phyloP scores from a whole-genome alignment of 2,329 filamentous ascomycete genomes.

The Alternaria dauci region DNA sequence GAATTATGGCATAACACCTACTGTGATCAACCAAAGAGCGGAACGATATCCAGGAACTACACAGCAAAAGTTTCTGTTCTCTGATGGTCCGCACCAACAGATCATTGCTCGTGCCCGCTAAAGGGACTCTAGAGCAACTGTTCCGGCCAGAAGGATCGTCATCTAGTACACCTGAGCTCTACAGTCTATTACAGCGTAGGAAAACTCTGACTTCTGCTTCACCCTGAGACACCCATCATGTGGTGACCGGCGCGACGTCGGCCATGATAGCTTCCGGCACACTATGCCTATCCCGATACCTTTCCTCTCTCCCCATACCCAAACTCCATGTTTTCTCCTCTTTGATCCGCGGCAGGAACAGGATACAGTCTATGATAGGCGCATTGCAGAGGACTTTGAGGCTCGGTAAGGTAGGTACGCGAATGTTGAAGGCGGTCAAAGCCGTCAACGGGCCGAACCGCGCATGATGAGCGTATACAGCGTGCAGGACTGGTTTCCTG shows the following conservation, averaged over 20 bases:
- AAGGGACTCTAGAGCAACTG: not conserved
- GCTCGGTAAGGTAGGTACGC: conserved; percentile 8
- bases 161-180: not conserved
- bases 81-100: not conserved
- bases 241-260: not conserved
- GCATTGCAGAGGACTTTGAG: not conserved
- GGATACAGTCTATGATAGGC: not conserved
- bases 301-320: not conserved
- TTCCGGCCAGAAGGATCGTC: not conserved
- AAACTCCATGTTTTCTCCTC: not conserved
- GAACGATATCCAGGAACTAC: not conserved
- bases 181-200: not conserved
- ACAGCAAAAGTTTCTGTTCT: not conserved
- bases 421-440: not conserved
- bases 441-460: conserved; percentile 6
- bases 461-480: conserved; percentile 3
- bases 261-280: not conserved
- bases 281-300: not conserved
- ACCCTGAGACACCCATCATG: not conserved
- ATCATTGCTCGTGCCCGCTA: not conserved
- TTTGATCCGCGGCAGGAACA: not conserved
- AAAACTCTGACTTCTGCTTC: not conserved
- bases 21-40: not conserved
- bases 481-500: not conserved
- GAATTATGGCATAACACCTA: not conserved